A percentile compares a stretch with the other conserved stretches of the same genome.
Evolutionary conservation across 306 rosid species (phyloP).

Genomic region (Lathyrus tuberosus): DNA sequence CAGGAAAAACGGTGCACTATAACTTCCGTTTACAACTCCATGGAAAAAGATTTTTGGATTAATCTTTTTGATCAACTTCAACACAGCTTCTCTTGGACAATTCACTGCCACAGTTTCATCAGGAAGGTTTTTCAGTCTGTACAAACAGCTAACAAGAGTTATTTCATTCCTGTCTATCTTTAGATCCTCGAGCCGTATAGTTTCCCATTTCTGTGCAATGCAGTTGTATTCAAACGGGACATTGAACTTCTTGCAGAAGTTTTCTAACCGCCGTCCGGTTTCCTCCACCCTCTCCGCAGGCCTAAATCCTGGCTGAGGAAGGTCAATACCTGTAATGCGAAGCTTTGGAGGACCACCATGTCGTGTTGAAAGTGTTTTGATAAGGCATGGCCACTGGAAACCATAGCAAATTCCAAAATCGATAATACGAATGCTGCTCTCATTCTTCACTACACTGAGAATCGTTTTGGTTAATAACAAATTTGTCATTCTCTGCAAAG

Average conservation of each 20-base stretch:
- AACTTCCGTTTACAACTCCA: conserved; percentile 67
- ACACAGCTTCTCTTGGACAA: conserved; percentile 67
- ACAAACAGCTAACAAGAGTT: conserved; percentile 61
- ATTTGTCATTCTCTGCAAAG: conserved; percentile 62
- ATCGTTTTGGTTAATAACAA: conserved; percentile 49
- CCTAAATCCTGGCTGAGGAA: conserved; percentile 75
- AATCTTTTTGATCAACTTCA: conserved; percentile 64
- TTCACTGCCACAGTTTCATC: conserved; percentile 58
- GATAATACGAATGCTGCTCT: conserved; percentile 57
- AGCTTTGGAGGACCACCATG: conserved; percentile 60
- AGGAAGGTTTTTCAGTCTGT: conserved; percentile 62
- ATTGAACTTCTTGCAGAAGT: conserved; percentile 57
- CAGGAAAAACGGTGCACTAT: conserved; percentile 76
- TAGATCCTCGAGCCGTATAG: conserved; percentile 54
- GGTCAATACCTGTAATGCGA: conserved; percentile 69
- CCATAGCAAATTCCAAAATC: conserved; percentile 82
- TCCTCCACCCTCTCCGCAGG: conserved; percentile 71
- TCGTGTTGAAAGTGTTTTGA: conserved; percentile 54
- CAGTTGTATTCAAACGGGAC: conserved; percentile 60
- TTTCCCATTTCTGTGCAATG: conserved; percentile 76
- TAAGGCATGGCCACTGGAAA: conserved; percentile 81
- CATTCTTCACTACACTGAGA: conserved; percentile 42
- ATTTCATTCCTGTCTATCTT: conserved; percentile 55
- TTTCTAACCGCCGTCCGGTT: conserved; percentile 60
- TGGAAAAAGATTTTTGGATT: conserved; percentile 75